A percentile compares a stretch with the other conserved stretches of the same genome.
These are phyloP conservation scores for Kodamaea anthophila DNA, from an alignment of 1,139 yeast species.

Conservation along the genomic window DNA sequence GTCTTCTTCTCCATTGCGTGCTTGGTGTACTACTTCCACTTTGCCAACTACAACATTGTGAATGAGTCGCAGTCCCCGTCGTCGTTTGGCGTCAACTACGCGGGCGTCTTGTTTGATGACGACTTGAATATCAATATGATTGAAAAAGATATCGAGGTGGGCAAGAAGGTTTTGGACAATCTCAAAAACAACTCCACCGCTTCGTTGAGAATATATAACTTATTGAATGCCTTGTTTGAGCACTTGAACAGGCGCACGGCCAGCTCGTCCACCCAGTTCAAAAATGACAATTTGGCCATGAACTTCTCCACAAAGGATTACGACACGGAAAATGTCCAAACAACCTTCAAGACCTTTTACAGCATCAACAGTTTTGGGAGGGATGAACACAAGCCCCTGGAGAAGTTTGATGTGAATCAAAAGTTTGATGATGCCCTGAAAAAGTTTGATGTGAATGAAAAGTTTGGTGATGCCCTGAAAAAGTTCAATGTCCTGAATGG, in stretches of 20 bases:
- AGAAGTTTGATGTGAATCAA: neutral
- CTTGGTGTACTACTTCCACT: slow-evolving; percentile 77
- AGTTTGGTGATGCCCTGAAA: neutral
- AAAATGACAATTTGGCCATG: slow-evolving; percentile 5
- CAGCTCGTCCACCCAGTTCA: slow-evolving; percentile 21
- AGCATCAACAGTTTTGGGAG: slow-evolving; percentile 25
- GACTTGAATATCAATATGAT: slow-evolving; percentile 63
- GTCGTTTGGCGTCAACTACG: slow-evolving; percentile 32
- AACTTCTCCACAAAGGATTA: slow-evolving; percentile 5
- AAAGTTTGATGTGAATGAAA: neutral
- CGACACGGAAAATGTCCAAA: slow-evolving; percentile 15
- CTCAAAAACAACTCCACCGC: slow-evolving; percentile 73
- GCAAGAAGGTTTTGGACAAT: slow-evolving; percentile 65
- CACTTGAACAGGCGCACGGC: slow-evolving; percentile 69
- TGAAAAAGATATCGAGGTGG: slow-evolving; percentile 72
- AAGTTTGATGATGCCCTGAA: neutral
- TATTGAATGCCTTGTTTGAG: slow-evolving; percentile 75
- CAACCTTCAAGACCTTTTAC: slow-evolving; percentile 31
- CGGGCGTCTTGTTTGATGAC: slow-evolving; percentile 49
- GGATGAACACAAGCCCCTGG: neutral
- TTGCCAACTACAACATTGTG: slow-evolving; percentile 37
- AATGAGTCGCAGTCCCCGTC: slow-evolving; percentile 12
- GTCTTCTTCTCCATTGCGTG: slow-evolving; percentile 91
- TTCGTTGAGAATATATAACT: slow-evolving; percentile 72
- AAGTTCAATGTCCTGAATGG: neutral